Conservation (phyloP, 2,329 filamentous ascomycete species). For the Xylaria digitata region DNA sequence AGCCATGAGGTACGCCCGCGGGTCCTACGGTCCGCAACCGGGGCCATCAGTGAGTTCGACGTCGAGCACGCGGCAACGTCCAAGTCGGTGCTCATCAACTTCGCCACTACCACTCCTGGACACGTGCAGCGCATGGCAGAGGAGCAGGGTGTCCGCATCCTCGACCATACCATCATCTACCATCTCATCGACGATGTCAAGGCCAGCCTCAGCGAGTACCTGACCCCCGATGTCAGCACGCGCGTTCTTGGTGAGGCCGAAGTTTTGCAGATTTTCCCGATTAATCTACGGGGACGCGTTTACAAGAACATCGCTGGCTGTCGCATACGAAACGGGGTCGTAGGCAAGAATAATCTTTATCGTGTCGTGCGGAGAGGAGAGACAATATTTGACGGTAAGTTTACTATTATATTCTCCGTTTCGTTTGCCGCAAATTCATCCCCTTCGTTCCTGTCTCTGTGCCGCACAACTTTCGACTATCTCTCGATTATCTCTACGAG, state of each 20-base stretch:
- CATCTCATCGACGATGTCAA: constrained; percentile 79
- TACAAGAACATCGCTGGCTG: constrained; percentile 86
- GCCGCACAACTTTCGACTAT: background rate
- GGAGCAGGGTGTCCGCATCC: constrained; percentile 76
- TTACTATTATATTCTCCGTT: constrained; percentile 18
- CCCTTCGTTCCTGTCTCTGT: background rate
- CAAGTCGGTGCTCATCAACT: constrained; percentile 81
- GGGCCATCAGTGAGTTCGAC: constrained; percentile 85
- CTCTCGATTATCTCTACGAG: background rate
- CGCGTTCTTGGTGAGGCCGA: constrained; percentile 90
- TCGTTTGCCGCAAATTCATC: background rate
- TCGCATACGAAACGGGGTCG: constrained; percentile 82
- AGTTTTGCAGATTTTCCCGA: constrained; percentile 83
- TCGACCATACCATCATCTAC: constrained; percentile 91
- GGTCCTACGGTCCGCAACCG: constrained; percentile 81
- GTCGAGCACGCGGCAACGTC: constrained; percentile 86
- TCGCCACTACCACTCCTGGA: constrained; percentile 79
- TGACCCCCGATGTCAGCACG: constrained; percentile 73
- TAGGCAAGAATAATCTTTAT: constrained; percentile 73
- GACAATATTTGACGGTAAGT: constrained; percentile 83
- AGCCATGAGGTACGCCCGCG: constrained; percentile 84
- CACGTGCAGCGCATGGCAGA: constrained; percentile 78
- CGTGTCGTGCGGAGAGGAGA: constrained; percentile 78
- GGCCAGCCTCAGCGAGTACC: constrained; percentile 72
- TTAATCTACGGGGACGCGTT: constrained; percentile 78